Conservation (phyloP, 345 rosid species). For the Eucalyptus caleyi region DNA sequence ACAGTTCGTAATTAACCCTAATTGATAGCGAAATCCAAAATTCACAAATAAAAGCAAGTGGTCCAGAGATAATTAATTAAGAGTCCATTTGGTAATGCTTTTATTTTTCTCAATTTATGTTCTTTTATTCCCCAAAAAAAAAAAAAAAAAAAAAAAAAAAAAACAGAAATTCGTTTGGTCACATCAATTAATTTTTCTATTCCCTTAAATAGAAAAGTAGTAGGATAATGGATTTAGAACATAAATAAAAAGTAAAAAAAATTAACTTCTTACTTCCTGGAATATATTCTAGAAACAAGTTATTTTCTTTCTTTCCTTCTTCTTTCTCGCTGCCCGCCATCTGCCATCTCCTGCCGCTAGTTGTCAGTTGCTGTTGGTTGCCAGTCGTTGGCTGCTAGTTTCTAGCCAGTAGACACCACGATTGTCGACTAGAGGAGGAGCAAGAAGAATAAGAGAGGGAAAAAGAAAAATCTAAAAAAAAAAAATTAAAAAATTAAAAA, state of each 20-base stretch:
- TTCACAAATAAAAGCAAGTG: neutral
- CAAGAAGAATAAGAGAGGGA: too few relatives aligned
- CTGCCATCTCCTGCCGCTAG: fast-evolving
- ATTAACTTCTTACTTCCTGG: fast-evolving
- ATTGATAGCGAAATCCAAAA: neutral
- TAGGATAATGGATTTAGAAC: fast-evolving
- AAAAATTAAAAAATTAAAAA: too few relatives aligned
- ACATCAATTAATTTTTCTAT: too few relatives aligned
- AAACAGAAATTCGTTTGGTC: fast-evolving
- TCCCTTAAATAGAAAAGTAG: too few relatives aligned
- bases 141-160: too few relatives aligned
- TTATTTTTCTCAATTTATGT: too few relatives aligned
- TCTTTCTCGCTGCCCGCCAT: fast-evolving
- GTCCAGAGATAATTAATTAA: neutral
- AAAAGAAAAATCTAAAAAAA: too few relatives aligned
- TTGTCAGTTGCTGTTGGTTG: fast-evolving
- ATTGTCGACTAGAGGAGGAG: fast-evolving
- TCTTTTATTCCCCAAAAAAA: too few relatives aligned
- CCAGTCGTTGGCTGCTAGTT: fast-evolving
- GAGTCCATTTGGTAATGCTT: fast-evolving
- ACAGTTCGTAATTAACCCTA: neutral
- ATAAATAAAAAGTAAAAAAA: too few relatives aligned
- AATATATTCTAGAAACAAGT: too few relatives aligned
- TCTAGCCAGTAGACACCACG: too few relatives aligned
- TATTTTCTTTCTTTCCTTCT: too few relatives aligned